phyloP scores from a whole-genome alignment of 768 basidiomycete genomes.

The Boletus patriciae region DNA sequence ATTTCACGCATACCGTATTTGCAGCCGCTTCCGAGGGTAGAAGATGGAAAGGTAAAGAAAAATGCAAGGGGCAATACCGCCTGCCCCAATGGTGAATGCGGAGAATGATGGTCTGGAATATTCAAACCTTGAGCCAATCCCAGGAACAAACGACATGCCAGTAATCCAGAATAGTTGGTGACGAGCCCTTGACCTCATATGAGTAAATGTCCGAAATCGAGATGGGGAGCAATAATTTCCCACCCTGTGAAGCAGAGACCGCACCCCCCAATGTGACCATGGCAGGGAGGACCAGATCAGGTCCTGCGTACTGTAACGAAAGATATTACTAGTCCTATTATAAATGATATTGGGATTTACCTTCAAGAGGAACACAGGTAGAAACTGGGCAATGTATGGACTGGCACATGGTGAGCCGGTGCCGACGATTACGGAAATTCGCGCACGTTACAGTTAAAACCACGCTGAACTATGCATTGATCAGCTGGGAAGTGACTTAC shows the following conservation, averaged over 20 bases:
- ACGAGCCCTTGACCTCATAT: slow-evolving; percentile 39
- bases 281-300: slow-evolving; percentile 2
- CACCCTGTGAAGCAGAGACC: neutral
- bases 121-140: slow-evolving; percentile 59
- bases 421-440: neutral
- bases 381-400: slow-evolving; percentile 59
- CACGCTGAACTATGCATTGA: slow-evolving; percentile 33
- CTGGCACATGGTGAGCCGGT: slow-evolving; percentile 11
- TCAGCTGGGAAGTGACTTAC: neutral
- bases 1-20: slow-evolving; percentile 28
- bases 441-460: slow-evolving; percentile 27
- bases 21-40: slow-evolving; percentile 32
- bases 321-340: neutral
- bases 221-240: neutral
- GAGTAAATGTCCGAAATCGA: neutral
- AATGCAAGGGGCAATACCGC: slow-evolving; percentile 57
- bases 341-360: slow-evolving; percentile 14
- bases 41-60: slow-evolving; percentile 56
- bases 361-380: slow-evolving; percentile 60
- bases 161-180: slow-evolving; percentile 51
- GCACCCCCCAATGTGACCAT: neutral
- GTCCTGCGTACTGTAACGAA: neutral
- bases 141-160: slow-evolving; percentile 46
- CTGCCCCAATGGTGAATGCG: slow-evolving; percentile 27
- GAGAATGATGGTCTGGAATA: neutral